Conservation (phyloP, 306 rosid genomes). For the Trifolium repens region DNA sequence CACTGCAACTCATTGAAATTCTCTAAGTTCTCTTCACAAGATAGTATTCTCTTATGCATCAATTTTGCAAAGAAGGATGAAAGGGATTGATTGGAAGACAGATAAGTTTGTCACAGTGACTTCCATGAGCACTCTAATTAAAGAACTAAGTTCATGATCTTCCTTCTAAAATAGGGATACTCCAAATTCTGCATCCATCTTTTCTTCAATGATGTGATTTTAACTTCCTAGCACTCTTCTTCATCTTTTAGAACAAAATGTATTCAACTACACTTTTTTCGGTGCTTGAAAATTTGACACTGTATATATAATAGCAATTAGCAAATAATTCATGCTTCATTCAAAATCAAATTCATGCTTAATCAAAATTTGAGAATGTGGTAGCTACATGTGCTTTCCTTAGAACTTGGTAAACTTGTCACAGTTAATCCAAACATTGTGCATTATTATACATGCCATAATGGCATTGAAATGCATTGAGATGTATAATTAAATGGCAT, state of each 20-base stretch:
- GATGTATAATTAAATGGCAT: background rate
- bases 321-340: too few species aligned
- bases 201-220: conserved; percentile 45
- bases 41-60: conserved; percentile 10
- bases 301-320: too few species aligned
- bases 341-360: too few species aligned
- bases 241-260: conserved; percentile 31
- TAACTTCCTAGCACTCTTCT: conserved; percentile 56
- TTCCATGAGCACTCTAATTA: background rate
- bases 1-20: conserved; percentile 17
- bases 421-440: background rate
- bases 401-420: conserved; percentile 44
- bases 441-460: too few species aligned
- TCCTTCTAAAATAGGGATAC: background rate
- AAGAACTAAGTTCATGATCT: background rate
- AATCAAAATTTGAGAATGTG: conserved; percentile 49
- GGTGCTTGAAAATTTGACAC: too few species aligned
- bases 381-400: conserved; percentile 37
- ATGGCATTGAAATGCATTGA: too few species aligned
- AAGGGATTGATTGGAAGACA: background rate
- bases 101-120: background rate
- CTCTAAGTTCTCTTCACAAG: conserved; percentile 3
- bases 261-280: too few species aligned
- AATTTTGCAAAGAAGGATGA: background rate
- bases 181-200: conserved; percentile 28